Percentiles rank a stretch among this genome's conserved stretches.
These are phyloP conservation scores for Hemileia vastatrix DNA, from an alignment of 1,284 basidiomycete genomes.

Conservation along the genomic window DNA sequence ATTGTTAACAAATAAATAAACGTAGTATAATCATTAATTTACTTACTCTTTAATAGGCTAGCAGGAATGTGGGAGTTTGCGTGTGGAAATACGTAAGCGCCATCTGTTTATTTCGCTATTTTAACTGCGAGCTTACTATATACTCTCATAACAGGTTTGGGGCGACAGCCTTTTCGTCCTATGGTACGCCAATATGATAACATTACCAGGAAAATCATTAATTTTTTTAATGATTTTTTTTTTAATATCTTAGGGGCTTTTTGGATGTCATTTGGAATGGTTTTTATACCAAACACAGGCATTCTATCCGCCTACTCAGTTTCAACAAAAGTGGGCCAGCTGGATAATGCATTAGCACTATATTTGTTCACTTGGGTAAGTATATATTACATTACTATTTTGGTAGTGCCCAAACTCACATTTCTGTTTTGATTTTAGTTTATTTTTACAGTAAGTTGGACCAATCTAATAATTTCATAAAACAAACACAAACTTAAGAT, in stretches of 20 bases:
- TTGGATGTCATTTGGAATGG: constrained; percentile 48
- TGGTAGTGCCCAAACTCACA: background rate
- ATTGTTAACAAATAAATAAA: too few species aligned
- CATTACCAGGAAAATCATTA: too few species aligned
- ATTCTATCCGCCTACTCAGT: constrained; percentile 48
- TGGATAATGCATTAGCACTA: constrained; percentile 48
- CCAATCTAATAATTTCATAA: too few species aligned
- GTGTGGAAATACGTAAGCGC: constrained; percentile 4
- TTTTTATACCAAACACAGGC: constrained; percentile 45
- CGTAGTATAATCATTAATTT: too few species aligned
- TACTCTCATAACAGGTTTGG: constrained; percentile 59
- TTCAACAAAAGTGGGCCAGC: too few species aligned
- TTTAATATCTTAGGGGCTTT: background rate
- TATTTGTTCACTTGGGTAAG: constrained; percentile 41
- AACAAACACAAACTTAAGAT: too few species aligned
- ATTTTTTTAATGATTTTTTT: too few species aligned
- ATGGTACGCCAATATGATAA: constrained; percentile 12
- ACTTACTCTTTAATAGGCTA: too few species aligned
- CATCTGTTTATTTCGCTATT: background rate
- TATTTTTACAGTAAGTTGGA: constrained; percentile 55
- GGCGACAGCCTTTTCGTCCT: constrained; percentile 50
- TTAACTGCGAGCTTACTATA: too few species aligned
- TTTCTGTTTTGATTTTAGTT: constrained; percentile 49
- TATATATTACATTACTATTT: too few species aligned
- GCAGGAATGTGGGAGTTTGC: constrained; percentile 51